phyloP scores from a whole-genome alignment of 305 asterid genomes.

The Solanum hybrid region DNA sequence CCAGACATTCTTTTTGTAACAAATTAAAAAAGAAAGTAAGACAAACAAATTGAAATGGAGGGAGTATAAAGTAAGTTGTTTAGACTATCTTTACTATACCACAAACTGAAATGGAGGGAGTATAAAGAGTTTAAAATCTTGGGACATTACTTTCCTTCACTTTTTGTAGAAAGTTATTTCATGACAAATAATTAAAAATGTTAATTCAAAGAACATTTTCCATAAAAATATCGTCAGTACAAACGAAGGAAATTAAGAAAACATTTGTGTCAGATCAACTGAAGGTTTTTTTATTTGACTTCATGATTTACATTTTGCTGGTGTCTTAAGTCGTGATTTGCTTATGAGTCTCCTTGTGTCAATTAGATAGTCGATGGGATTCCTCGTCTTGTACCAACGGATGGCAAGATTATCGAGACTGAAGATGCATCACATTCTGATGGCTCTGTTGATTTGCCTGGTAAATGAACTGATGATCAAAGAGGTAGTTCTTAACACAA shows the following conservation, averaged over 20 bases:
- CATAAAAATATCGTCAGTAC: neutral
- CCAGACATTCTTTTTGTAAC: neutral
- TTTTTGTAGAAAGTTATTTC: too few species aligned
- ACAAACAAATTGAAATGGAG: neutral
- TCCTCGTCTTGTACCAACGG: conserved; percentile 59
- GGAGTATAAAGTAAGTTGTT: neutral
- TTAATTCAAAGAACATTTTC: neutral
- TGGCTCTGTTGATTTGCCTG: conserved; percentile 11
- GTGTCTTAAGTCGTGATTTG: neutral
- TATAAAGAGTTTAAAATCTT: too few species aligned
- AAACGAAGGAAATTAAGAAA: neutral
- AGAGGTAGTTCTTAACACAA: neutral
- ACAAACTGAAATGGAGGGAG: neutral
- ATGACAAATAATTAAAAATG: neutral
- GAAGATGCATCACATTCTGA: conserved; percentile 13
- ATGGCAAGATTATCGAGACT: conserved; percentile 34
- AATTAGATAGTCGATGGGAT: conserved; percentile 52
- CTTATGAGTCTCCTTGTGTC: neutral
- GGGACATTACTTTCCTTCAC: neutral
- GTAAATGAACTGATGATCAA: neutral
- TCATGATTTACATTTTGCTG: neutral
- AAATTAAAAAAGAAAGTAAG: neutral
- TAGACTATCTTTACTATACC: neutral
- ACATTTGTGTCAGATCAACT: neutral
- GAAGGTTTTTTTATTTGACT: neutral